These are phyloP conservation scores for Arachis stenosperma DNA, from an alignment of 306 rosid species.

Conservation along the genomic window DNA sequence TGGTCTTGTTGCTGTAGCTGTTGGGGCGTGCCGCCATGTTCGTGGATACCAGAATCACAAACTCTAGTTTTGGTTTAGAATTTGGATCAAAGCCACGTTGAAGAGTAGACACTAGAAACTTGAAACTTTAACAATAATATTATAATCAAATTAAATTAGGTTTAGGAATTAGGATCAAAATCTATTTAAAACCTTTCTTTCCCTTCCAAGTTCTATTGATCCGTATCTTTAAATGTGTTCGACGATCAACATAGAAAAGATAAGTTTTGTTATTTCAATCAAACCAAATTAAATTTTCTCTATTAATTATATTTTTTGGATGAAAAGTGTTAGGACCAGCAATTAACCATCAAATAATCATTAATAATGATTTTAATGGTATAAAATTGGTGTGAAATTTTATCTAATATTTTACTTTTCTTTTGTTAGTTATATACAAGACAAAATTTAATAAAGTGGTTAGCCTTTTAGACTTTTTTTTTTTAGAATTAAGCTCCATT, in stretches of 20 bases:
- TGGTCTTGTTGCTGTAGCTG: not conserved
- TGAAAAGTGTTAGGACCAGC: no score
- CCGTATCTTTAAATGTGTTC: not conserved
- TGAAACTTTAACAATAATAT: no score
- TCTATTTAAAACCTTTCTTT: not conserved
- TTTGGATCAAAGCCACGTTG: not conserved
- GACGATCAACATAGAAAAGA: not conserved
- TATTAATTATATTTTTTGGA: no score
- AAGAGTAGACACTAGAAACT: not conserved
- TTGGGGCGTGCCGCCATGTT: slow-evolving; percentile 37
- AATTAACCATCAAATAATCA: no score
- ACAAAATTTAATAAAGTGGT: no score
- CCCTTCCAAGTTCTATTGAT: not conserved
- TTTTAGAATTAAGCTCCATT: no score
- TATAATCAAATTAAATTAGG: not conserved
- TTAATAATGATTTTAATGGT: no score
- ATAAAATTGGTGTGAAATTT: no score
- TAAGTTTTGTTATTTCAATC: not conserved
- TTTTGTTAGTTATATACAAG: no score
- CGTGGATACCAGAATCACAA: not conserved
- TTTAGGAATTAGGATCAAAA: not conserved
- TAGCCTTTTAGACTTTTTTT: no score
- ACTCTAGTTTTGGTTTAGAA: not conserved
- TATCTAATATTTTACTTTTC: no score
- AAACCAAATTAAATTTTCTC: no score